Evolutionary conservation across 2,329 filamentous ascomycete genomes (phyloP).

Genomic region (Diplodia intermedia): DNA sequence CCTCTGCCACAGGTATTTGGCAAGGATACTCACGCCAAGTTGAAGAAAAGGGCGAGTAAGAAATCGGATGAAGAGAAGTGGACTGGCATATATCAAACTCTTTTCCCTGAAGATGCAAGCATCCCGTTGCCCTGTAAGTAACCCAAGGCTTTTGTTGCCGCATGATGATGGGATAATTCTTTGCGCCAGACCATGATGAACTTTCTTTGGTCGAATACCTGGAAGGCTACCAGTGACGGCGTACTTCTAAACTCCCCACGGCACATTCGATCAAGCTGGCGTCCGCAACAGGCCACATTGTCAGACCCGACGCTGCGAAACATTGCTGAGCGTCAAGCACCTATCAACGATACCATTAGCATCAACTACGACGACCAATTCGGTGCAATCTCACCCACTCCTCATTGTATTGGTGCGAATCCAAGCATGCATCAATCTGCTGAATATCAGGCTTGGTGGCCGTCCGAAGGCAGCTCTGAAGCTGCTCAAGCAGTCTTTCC

Average conservation of each 20-base stretch:
- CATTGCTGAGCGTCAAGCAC: no score
- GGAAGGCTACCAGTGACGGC: no score
- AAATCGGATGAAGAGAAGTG: not conserved
- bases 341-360: not conserved
- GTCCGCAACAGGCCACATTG: not conserved
- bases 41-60: not conserved
- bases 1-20: not conserved
- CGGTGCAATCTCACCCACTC: no score
- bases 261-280: not conserved
- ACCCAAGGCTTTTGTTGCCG: no score
- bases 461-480: rapidly evolving
- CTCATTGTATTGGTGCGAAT: not conserved
- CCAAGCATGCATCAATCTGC: not conserved
- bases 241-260: not conserved
- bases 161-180: not conserved
- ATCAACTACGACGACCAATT: not conserved
- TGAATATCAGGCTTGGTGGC: not conserved
- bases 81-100: not conserved
- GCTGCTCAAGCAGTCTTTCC: not conserved
- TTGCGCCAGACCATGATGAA: not conserved
- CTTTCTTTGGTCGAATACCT: not conserved
- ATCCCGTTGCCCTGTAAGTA: not conserved
- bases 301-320: not conserved
- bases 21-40: not conserved
- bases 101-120: not conserved